Conservation (phyloP, 2,329 filamentous ascomycete species). For the Corinectria fuckeliana region DNA sequence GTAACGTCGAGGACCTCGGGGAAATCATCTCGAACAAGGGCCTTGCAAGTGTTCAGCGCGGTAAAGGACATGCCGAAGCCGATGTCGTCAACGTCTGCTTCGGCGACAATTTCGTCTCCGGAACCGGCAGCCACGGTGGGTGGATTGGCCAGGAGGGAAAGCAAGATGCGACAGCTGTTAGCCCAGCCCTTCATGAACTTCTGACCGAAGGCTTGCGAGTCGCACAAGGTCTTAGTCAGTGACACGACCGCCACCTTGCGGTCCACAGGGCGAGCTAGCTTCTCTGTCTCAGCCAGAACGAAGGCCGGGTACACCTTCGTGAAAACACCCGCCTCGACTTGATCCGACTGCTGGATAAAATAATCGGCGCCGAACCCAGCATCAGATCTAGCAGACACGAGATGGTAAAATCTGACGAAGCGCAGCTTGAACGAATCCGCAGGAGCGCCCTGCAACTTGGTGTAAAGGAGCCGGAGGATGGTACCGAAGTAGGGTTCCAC, state of each 20-base stretch:
- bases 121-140: constrained; percentile 69
- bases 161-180: constrained; percentile 85
- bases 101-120: constrained; percentile 79
- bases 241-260: constrained; percentile 94
- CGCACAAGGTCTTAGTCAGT: constrained; percentile 88
- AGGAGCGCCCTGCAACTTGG: constrained; percentile 70
- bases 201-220: constrained; percentile 82
- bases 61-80: constrained; percentile 96
- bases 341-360: constrained; percentile 84
- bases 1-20: constrained; percentile 82
- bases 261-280: constrained; percentile 85
- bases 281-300: constrained; percentile 87
- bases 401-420: constrained; percentile 94
- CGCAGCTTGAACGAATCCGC: constrained; percentile 84
- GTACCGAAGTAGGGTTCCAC: constrained; percentile 80
- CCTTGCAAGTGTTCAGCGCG: constrained; percentile 87
- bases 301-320: constrained; percentile 84
- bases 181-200: constrained; percentile 90
- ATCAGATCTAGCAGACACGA: constrained; percentile 79
- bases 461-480: constrained; percentile 83
- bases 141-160: constrained; percentile 89
- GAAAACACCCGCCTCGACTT: constrained; percentile 81
- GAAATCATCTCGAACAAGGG: constrained; percentile 77
- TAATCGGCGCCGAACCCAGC: constrained; percentile 90
- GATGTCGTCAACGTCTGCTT: constrained; percentile 93